Evolutionary conservation across 1,284 basidiomycete genomes (phyloP).

Genomic region (Golubevia pallescens): DNA sequence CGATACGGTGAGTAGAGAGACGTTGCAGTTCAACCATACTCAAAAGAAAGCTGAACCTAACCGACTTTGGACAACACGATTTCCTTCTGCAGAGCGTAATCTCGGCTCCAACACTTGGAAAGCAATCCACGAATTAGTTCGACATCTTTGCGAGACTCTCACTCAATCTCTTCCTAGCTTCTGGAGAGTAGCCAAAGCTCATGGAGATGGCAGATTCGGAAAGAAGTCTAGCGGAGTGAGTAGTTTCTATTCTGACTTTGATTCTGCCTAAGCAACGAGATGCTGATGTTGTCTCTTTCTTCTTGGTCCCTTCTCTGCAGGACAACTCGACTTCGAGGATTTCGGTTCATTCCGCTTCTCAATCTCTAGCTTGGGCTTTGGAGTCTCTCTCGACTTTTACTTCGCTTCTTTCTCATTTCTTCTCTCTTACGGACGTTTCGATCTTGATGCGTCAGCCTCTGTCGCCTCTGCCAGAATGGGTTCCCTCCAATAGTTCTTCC

Average conservation of each 20-base stretch:
- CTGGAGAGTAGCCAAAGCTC: constrained; percentile 88
- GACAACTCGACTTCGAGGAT: constrained; percentile 52
- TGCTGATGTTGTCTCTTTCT: not conserved
- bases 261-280: no score
- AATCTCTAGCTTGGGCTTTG: constrained; percentile 86
- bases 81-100: constrained; percentile 10
- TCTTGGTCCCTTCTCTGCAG: constrained; percentile 18
- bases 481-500: constrained; percentile 80
- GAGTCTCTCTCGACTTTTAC: constrained; percentile 90
- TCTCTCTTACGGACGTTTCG: constrained; percentile 75
- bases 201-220: constrained; percentile 76
- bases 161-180: constrained; percentile 79
- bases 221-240: no score
- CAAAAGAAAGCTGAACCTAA: no score
- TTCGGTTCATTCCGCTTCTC: constrained; percentile 75
- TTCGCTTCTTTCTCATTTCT: constrained; percentile 84
- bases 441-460: constrained; percentile 71
- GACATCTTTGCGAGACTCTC: constrained; percentile 68
- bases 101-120: constrained; percentile 71
- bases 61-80: no score
- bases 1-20: constrained; percentile 73
- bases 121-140: constrained; percentile 73
- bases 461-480: constrained; percentile 70
- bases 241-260: not conserved
- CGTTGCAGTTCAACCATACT: no score